These are phyloP conservation scores for Penicillium fimorum DNA, from an alignment of 495 filamentous ascomycete species.

Conservation along the genomic window DNA sequence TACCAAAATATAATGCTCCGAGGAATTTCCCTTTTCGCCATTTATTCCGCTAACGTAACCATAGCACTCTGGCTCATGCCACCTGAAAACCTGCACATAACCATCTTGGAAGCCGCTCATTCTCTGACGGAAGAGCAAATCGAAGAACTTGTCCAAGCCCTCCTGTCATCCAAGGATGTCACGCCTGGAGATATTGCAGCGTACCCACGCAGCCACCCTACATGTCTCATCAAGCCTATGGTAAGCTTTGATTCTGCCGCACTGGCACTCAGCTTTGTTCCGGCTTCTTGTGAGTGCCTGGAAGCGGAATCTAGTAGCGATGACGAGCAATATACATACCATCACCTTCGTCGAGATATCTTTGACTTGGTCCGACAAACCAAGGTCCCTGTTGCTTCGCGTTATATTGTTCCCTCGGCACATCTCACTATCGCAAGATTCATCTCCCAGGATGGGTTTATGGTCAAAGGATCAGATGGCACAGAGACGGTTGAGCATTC, in stretches of 20 bases:
- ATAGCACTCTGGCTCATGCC: slow-evolving; percentile 86
- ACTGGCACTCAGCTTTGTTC: slow-evolving; percentile 76
- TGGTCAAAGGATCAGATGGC: slow-evolving; percentile 29
- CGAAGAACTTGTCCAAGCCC: slow-evolving; percentile 21
- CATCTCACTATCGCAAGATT: slow-evolving; percentile 83
- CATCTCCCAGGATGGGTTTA: slow-evolving; percentile 53
- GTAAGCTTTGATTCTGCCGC: slow-evolving; percentile 77
- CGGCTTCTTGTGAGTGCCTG: slow-evolving; percentile 57
- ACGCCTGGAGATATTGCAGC: slow-evolving; percentile 49
- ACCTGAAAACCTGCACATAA: slow-evolving; percentile 67
- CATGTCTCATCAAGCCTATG: slow-evolving; percentile 72
- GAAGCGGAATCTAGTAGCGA: slow-evolving; percentile 5
- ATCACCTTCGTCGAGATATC: slow-evolving; percentile 77
- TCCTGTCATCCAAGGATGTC: slow-evolving; percentile 46
- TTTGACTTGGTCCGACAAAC: slow-evolving; percentile 54
- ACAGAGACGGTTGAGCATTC: slow-evolving; percentile 33
- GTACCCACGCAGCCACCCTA: slow-evolving; percentile 55
- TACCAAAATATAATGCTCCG: not conserved
- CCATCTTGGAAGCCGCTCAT: slow-evolving; percentile 39
- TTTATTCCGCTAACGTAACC: not conserved
- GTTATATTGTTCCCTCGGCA: slow-evolving; percentile 78
- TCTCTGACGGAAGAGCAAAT: slow-evolving; percentile 21
- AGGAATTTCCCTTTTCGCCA: not conserved
- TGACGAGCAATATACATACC: slow-evolving; percentile 70
- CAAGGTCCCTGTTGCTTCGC: slow-evolving; percentile 59